Conservation (phyloP, 495 filamentous ascomycete genomes). For the Hypoxylon fragiforme region DNA sequence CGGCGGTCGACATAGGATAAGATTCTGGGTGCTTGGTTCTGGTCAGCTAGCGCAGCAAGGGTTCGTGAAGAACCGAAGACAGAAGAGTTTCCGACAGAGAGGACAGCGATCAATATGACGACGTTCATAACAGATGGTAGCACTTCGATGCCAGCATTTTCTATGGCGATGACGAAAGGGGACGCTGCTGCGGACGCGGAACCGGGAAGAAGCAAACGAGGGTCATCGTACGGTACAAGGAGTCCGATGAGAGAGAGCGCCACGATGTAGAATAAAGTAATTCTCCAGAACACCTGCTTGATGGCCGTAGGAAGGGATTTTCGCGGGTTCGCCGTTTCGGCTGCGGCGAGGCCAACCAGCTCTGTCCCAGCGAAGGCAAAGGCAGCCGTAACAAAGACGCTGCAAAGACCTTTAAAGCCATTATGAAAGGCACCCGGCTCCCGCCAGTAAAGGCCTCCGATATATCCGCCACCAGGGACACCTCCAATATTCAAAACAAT, state of each 20-base stretch:
- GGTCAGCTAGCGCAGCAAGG: slow-evolving; percentile 82
- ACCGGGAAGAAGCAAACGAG: slow-evolving; percentile 63
- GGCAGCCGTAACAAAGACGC: slow-evolving; percentile 88
- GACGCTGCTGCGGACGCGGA: slow-evolving; percentile 63
- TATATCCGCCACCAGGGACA: slow-evolving; percentile 71
- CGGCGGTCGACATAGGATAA: slow-evolving; percentile 81
- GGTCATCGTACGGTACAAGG: slow-evolving; percentile 70
- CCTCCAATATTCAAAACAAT: slow-evolving; percentile 81
- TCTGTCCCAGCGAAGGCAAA: slow-evolving; percentile 94
- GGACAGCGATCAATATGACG: slow-evolving; percentile 84
- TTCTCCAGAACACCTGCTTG: slow-evolving; percentile 96
- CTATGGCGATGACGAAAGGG: slow-evolving; percentile 88
- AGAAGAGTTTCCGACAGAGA: slow-evolving; percentile 85
- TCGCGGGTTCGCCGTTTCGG: slow-evolving; percentile 83
- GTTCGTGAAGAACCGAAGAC: slow-evolving; percentile 88
- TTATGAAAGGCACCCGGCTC: slow-evolving; percentile 86
- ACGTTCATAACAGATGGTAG: slow-evolving; percentile 86
- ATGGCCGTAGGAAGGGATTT: slow-evolving; percentile 84
- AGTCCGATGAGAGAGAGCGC: slow-evolving; percentile 74
- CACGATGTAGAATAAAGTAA: slow-evolving; percentile 83
- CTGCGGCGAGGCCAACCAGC: slow-evolving; percentile 87
- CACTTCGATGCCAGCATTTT: slow-evolving; percentile 73
- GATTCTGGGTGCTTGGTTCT: slow-evolving; percentile 76
- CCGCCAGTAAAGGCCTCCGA: slow-evolving; percentile 83
- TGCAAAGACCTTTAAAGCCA: slow-evolving; percentile 93